Base-by-base conservation (phyloP, 768 basidiomycete species). In the Serendipita sp. region DNA sequence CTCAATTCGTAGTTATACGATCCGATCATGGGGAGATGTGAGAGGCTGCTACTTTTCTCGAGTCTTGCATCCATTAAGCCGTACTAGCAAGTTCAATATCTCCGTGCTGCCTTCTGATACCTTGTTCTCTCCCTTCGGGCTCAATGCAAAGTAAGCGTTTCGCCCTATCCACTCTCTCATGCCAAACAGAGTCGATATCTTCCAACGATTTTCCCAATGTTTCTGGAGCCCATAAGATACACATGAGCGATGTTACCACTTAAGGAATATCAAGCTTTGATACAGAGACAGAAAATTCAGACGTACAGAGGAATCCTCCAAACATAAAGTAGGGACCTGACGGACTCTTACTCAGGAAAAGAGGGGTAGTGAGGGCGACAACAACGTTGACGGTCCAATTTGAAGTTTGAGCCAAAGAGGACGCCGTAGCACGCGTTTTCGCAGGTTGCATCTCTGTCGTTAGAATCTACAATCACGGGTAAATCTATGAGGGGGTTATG, bases 251-350 rank as follows among this genome's bases (percentile, higher is more conserved):
- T 29, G 74, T 73, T 46, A 78, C 64, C 45, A 74, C 71, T 16
- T 74, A 69, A 52, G 72, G 3, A 64, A 8, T 2, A 3, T 44
- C 2, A 33, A 40, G 2, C 6, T 36, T 23, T 27, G 63, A 18
- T 29, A 36, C n/a, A 1, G 40, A 6, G 40, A 27, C 23, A 8
- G 8, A 2, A 60, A 27, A 37, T 27, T 15, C 27, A 27, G 31
- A 23, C 18, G 23, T 15, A 67, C 66, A 34, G 33, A 66, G 66
- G 62, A 66, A 75, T n/a, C 67, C 67, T 31, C 76, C 75, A 63
- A 79, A 80, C 50, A 79, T 68, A 70, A 80, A 80, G 67, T 79
- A 80, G 0, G 77, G 77, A 1, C 77, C 79, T 1, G 75, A 80
- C 4, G 75, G 72, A 4, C 76, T 78, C 50, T 72, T 69, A 2